phyloP scores from a whole-genome alignment of 805 yeast species.

The Tanozyma kutaoensis region DNA sequence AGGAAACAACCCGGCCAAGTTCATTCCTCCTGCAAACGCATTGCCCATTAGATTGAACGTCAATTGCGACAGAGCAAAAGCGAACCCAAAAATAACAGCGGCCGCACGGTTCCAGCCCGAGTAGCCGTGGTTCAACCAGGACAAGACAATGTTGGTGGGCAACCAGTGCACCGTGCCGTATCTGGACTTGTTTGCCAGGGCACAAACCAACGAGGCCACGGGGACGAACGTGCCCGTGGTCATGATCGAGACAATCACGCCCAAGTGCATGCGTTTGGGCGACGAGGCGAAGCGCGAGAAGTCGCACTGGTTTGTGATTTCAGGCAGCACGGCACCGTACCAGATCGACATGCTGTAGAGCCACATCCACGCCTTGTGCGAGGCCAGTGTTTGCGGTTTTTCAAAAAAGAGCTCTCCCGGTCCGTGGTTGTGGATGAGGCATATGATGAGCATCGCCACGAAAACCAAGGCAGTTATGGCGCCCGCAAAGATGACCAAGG shows the following conservation, averaged over 20 bases:
- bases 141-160: slow-evolving; percentile 26
- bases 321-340: slow-evolving; percentile 25
- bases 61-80: slow-evolving; percentile 18
- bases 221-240: slow-evolving; percentile 31
- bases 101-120: slow-evolving; percentile 30
- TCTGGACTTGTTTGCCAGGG: slow-evolving; percentile 24
- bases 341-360: slow-evolving; percentile 23
- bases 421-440: slow-evolving; percentile 16
- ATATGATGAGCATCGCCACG: slow-evolving; percentile 23
- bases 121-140: slow-evolving; percentile 27
- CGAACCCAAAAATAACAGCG: slow-evolving; percentile 26
- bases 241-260: slow-evolving; percentile 20
- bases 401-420: slow-evolving; percentile 18
- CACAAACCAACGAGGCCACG: slow-evolving; percentile 30
- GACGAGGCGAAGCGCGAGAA: slow-evolving; percentile 24
- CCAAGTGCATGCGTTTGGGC: slow-evolving; percentile 12
- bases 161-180: slow-evolving; percentile 32
- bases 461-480: slow-evolving; percentile 9
- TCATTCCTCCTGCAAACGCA: slow-evolving; percentile 37
- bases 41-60: slow-evolving; percentile 23
- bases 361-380: slow-evolving; percentile 27
- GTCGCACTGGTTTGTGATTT: slow-evolving; percentile 25
- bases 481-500: slow-evolving; percentile 12
- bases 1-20: slow-evolving; percentile 34
- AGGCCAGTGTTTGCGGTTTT: slow-evolving; percentile 8